Conservation (phyloP, 2,329 filamentous ascomycete genomes). For the Talaromyces sp. region DNA sequence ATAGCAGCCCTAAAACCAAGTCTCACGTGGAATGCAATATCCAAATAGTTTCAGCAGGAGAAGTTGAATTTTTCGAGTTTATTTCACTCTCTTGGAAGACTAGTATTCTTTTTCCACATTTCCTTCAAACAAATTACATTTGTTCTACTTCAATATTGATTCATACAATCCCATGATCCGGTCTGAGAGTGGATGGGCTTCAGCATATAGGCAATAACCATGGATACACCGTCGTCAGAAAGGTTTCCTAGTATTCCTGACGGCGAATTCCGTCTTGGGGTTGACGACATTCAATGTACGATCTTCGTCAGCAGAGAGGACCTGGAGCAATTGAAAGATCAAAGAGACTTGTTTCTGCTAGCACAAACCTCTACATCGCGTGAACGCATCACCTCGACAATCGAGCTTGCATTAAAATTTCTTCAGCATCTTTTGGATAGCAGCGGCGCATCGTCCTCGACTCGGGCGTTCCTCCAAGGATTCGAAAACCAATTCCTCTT, state of each 20-base stretch:
- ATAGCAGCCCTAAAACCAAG: not conserved
- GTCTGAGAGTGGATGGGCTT: not conserved
- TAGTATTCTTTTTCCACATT: not conserved
- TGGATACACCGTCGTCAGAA: conserved; percentile 1
- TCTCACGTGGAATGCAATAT: not conserved
- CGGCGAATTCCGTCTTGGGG: not conserved
- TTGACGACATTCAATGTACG: not conserved
- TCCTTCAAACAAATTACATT: not conserved
- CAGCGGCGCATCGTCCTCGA: not conserved
- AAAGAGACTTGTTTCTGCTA: not conserved
- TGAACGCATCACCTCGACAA: not conserved
- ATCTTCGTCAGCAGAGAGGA: not conserved
- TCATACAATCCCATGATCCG: not conserved
- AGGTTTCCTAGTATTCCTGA: not conserved
- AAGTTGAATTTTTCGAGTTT: not conserved
- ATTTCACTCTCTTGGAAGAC: not conserved
- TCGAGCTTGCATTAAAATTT: not conserved
- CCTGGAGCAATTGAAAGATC: not conserved
- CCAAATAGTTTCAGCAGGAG: not conserved
- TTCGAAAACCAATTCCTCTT: conserved; percentile 1
- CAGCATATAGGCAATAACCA: not conserved
- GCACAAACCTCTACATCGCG: not conserved
- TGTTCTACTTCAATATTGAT: not conserved
- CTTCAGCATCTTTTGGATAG: not conserved
- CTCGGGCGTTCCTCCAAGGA: not conserved